phyloP scores from a whole-genome alignment of 2,329 filamentous ascomycete species.

The Teratosphaeria pseudoeucalypti region DNA sequence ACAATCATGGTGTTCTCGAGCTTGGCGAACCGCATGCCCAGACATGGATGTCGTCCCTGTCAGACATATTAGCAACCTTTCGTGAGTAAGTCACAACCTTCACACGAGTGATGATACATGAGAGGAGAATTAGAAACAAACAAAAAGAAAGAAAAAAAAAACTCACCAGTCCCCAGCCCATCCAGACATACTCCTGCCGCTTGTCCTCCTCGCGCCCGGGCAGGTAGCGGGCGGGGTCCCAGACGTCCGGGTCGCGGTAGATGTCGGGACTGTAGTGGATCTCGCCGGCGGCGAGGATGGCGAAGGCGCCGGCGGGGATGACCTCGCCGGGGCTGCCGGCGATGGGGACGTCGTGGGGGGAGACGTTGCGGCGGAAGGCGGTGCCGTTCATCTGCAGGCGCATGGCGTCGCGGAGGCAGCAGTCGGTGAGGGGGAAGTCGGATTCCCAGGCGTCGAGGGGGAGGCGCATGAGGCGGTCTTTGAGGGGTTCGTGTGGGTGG shows the following conservation, averaged over 20 bases:
- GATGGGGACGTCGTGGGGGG: conserved; percentile 35
- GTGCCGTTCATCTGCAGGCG: conserved; percentile 40
- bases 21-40: conserved; percentile 40
- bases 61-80: no score
- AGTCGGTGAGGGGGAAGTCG: conserved; percentile 43
- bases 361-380: conserved; percentile 43
- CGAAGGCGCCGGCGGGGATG: conserved; percentile 40
- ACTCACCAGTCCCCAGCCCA: conserved; percentile 22
- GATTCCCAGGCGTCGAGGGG: conserved; percentile 45
- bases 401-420: conserved; percentile 45
- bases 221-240: conserved; percentile 42
- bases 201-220: conserved; percentile 40
- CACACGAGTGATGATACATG: no score
- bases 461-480: conserved; percentile 33
- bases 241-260: conserved; percentile 39
- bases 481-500: conserved; percentile 23
- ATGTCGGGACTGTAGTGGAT: conserved; percentile 39
- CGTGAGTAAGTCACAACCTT: no score
- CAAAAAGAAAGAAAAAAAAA: no score
- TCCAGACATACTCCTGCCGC: conserved; percentile 25
- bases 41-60: conserved; percentile 33
- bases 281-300: conserved; percentile 38
- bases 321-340: conserved; percentile 33
- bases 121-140: no score
- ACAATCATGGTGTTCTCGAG: conserved; percentile 42